Conservation (phyloP, 495 filamentous ascomycete genomes). For the Penicillium cataractarum region DNA sequence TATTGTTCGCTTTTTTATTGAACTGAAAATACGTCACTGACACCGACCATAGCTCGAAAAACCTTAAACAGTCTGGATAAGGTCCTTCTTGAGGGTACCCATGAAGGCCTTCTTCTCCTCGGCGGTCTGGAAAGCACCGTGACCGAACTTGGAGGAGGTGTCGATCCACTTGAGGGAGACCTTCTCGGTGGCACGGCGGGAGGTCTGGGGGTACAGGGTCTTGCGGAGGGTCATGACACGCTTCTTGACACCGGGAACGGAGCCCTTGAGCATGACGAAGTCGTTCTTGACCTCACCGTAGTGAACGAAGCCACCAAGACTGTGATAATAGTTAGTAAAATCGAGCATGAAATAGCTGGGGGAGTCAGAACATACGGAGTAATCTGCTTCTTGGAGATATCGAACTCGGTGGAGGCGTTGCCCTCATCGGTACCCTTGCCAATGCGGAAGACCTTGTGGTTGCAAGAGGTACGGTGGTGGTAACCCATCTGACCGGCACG, state of each 20-base stretch:
- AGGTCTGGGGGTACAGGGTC: conserved; percentile 98
- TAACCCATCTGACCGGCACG: conserved; percentile 99
- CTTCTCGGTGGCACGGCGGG: conserved; percentile 94
- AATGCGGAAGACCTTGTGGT: conserved; percentile 99
- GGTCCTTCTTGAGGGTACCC: conserved; percentile 99
- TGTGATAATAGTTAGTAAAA: conserved; percentile 49
- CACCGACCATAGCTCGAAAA: conserved; percentile 48
- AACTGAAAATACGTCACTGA: conserved; percentile 52
- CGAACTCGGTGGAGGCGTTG: conserved; percentile 94
- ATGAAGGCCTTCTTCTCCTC: conserved; percentile 97
- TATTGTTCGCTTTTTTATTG: conserved; percentile 52
- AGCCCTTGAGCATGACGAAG: conserved; percentile 97
- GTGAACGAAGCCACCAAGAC: conserved; percentile 97
- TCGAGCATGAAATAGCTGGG: too few relatives aligned
- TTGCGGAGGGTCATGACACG: conserved; percentile 98
- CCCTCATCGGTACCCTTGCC: conserved; percentile 85
- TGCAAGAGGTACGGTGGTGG: conserved; percentile 99
- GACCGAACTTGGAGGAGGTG: conserved; percentile 99
- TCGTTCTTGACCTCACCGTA: conserved; percentile 99
- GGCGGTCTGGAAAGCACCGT: conserved; percentile 98
- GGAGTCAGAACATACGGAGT: conserved; percentile 96
- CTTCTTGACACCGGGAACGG: conserved; percentile 98
- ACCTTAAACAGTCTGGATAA: conserved; percentile 71
- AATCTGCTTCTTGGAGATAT: conserved; percentile 98
- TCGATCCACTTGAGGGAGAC: conserved; percentile 99